phyloP scores from a whole-genome alignment of 2,329 filamentous ascomycete species.

The Davidsoniella australis region DNA sequence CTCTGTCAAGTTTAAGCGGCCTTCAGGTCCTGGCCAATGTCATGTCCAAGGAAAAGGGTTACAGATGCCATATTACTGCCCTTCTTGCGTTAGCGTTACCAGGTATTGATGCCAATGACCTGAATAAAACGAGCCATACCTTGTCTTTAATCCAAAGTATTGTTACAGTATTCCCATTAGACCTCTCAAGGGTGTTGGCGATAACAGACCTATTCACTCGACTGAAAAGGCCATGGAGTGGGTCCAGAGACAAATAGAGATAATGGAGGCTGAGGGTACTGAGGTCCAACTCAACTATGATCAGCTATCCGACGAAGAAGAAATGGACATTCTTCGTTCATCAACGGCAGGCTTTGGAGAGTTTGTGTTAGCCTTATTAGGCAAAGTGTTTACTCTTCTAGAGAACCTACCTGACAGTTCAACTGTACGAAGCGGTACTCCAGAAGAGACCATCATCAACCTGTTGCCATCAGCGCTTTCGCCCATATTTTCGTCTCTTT shows the following conservation, averaged over 20 bases:
- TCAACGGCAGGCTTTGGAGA: conserved; percentile 89
- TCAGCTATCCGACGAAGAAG: conserved; percentile 70
- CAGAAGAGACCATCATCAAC: conserved; percentile 94
- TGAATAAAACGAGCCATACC: conserved; percentile 91
- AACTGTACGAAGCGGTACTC: conserved; percentile 72
- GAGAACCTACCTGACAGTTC: conserved; percentile 90
- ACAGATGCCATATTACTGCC: conserved; percentile 87
- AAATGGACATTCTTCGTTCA: conserved; percentile 74
- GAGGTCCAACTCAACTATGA: conserved; percentile 74
- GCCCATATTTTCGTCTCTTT: conserved; percentile 76
- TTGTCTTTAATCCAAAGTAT: conserved; percentile 90
- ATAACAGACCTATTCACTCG: conserved; percentile 49
- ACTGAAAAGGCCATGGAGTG: conserved; percentile 72
- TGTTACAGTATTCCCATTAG: conserved; percentile 87
- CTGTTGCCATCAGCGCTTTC: conserved; percentile 82
- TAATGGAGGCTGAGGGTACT: conserved; percentile 77
- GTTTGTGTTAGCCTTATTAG: conserved; percentile 77
- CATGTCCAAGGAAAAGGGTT: conserved; percentile 89
- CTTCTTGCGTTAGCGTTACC: conserved; percentile 82
- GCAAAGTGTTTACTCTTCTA: conserved; percentile 84
- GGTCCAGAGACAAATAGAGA: conserved; percentile 86
- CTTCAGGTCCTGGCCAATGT: conserved; percentile 82
- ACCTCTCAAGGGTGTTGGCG: conserved; percentile 47
- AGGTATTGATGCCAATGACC: conserved; percentile 91
- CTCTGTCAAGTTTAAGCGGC: conserved; percentile 80